phyloP scores from a whole-genome alignment of 805 yeast species.

The Candida namnaoensis region DNA sequence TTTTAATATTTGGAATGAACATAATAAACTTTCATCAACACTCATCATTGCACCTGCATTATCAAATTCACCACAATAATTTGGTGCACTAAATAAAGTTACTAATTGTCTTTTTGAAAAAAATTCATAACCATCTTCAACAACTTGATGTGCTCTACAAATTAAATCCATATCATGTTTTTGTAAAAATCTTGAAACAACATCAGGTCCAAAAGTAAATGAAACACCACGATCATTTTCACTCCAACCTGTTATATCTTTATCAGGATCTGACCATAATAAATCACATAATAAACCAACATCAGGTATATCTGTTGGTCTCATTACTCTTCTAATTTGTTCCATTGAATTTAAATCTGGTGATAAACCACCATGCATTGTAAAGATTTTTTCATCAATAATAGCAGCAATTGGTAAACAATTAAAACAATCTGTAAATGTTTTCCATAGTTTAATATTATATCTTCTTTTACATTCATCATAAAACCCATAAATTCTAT shows the following conservation, averaged over 20 bases:
- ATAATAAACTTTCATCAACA: conserved; percentile 90
- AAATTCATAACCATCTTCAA: conserved; percentile 97
- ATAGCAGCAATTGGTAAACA: conserved; percentile 98
- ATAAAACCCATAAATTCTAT: conserved; percentile 95
- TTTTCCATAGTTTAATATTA: conserved; percentile 97
- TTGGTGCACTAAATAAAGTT: conserved; percentile 93
- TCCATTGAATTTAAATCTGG: conserved; percentile 98
- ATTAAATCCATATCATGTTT: conserved; percentile 97
- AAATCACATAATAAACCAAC: conserved; percentile 94
- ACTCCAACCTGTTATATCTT: conserved; percentile 97
- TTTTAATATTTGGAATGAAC: conserved; percentile 94
- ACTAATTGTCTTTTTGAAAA: conserved; percentile 94
- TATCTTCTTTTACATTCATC: conserved; percentile 98
- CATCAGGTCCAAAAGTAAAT: conserved; percentile 99
- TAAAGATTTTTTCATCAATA: conserved; percentile 94
- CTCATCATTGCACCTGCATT: conserved; percentile 99
- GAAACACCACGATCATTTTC: conserved; percentile 99
- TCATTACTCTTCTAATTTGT: conserved; percentile 96
- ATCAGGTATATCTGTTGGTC: conserved; percentile 99
- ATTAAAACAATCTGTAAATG: conserved; percentile 97
- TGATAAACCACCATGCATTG: conserved; percentile 98
- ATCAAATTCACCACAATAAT: conserved; percentile 98
- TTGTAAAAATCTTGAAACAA: conserved; percentile 90
- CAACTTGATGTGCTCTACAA: conserved; percentile 98
- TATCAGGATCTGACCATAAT: conserved; percentile 98